A percentile compares a stretch with the other conserved stretches of the same genome.
Conservation (phyloP, 1,139 yeast genomes). For the Casaregolazyma lundiana region DNA sequence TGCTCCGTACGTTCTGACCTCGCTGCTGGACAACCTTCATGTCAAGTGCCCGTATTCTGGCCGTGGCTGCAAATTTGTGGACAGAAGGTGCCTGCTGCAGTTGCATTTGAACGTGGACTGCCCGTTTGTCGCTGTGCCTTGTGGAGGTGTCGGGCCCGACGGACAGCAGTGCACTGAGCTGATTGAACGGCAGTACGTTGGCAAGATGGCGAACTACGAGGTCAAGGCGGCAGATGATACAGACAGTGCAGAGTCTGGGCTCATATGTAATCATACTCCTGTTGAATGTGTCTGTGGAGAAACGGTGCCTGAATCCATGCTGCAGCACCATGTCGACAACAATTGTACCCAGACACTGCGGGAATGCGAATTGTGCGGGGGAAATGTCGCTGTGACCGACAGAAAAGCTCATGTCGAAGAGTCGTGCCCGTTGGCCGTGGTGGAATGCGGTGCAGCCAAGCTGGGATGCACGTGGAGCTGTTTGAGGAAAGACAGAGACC, state of each 20-base stretch:
- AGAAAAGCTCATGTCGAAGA: constrained; percentile 24
- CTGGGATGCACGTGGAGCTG: constrained; percentile 43
- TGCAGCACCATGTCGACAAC: constrained; percentile 18
- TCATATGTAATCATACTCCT: constrained; percentile 15
- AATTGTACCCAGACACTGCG: constrained; percentile 21
- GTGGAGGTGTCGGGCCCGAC: constrained; percentile 20
- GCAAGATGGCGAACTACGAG: background rate
- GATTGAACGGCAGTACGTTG: constrained; percentile 21
- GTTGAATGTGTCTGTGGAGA: constrained; percentile 23
- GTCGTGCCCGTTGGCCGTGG: constrained; percentile 34
- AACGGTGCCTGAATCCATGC: constrained; percentile 12
- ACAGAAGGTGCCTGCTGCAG: constrained; percentile 57
- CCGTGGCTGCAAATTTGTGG: constrained; percentile 57
- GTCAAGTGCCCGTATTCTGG: constrained; percentile 51
- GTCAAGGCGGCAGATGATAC: background rate
- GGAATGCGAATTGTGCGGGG: constrained; percentile 41
- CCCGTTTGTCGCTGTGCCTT: constrained; percentile 47
- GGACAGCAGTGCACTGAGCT: constrained; percentile 15
- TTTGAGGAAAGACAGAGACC: constrained; percentile 21
- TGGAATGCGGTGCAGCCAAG: constrained; percentile 34
- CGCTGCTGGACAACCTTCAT: constrained; percentile 56
- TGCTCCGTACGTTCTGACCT: constrained; percentile 57
- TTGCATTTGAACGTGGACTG: constrained; percentile 51
- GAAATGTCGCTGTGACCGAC: constrained; percentile 30
- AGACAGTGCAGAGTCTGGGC: background rate